Evolutionary conservation across 768 basidiomycete genomes (phyloP).

Genomic region (Leccinum olivaceopallidum): DNA sequence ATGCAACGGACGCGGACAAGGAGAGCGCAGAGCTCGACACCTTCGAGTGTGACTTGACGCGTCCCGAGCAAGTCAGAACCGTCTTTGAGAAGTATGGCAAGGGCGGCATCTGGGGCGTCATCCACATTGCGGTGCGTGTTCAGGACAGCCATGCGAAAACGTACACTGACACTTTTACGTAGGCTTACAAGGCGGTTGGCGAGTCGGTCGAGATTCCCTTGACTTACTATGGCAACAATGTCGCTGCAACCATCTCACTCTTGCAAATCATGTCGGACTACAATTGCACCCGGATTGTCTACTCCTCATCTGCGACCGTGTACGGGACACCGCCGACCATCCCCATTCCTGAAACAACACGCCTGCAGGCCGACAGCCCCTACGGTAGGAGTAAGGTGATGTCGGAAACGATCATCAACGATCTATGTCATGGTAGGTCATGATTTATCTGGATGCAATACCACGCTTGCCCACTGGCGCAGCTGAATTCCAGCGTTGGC

Average conservation of each 20-base stretch:
- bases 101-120: constrained; percentile 93
- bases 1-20: constrained; percentile 66
- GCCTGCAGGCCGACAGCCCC: constrained; percentile 84
- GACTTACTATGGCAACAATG: constrained; percentile 94
- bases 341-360: constrained; percentile 92
- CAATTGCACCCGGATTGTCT: constrained; percentile 85
- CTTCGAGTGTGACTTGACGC: constrained; percentile 72
- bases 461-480: constrained; percentile 14
- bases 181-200: constrained; percentile 98
- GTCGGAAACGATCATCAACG: constrained; percentile 87
- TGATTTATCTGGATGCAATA: neutral
- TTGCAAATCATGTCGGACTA: constrained; percentile 85
- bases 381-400: constrained; percentile 98
- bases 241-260: constrained; percentile 82
- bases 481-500: constrained; percentile 75
- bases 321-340: constrained; percentile 92
- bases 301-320: constrained; percentile 97
- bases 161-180: constrained; percentile 7
- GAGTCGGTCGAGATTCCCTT: constrained; percentile 93
- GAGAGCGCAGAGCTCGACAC: constrained; percentile 74
- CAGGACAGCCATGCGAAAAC: neutral
- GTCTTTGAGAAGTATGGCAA: constrained; percentile 86
- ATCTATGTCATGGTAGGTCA: constrained; percentile 73
- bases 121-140: constrained; percentile 86
- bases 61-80: constrained; percentile 63